Evolutionary conservation across 305 asterid species (phyloP).

Genomic region (Solanum hybrid): DNA sequence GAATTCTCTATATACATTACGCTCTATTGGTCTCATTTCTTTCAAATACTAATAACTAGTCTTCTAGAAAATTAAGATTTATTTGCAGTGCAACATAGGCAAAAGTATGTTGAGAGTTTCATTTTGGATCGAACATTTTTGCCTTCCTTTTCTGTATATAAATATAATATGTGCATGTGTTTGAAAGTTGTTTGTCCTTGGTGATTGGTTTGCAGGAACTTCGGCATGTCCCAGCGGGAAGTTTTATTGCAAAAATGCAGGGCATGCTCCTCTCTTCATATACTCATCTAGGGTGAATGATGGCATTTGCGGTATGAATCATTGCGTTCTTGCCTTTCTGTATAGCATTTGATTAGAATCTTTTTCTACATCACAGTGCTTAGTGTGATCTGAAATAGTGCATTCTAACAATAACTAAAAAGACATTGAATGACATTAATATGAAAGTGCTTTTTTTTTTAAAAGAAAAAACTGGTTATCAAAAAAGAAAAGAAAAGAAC

Average conservation of each 20-base stretch:
- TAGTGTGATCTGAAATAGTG: neutral
- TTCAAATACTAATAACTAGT: neutral
- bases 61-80: neutral
- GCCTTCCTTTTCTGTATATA: neutral
- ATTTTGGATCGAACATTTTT: neutral
- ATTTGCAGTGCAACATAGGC: neutral
- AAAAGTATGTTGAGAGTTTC: neutral
- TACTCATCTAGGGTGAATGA: conserved; percentile 93
- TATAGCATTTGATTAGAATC: neutral
- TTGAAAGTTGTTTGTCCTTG: neutral
- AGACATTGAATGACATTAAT: neutral
- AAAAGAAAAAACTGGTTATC: neutral
- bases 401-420: neutral
- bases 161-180: neutral
- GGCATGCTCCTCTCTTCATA: conserved; percentile 57
- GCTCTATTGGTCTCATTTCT: neutral
- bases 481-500: neutral
- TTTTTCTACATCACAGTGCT: neutral
- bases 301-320: conserved; percentile 76
- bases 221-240: conserved; percentile 90
- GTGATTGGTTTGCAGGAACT: conserved; percentile 61
- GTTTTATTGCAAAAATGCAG: conserved; percentile 81
- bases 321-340: neutral
- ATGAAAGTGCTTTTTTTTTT: neutral
- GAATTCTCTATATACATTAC: neutral